Conservation (phyloP, 345 rosid species). For the Eucalyptus globulus region DNA sequence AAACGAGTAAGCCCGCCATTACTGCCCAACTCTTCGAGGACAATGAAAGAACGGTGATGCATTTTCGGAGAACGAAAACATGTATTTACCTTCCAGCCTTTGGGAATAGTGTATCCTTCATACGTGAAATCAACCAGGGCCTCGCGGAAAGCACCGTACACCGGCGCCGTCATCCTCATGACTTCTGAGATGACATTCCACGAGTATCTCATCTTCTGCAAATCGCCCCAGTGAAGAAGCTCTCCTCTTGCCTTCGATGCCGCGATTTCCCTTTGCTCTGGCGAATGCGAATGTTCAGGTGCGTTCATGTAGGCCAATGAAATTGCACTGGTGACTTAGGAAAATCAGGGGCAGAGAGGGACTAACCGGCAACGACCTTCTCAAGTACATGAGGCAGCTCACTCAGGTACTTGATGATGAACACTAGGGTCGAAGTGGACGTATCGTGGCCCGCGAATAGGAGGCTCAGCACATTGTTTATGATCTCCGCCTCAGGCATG, state of each 20-base stretch:
- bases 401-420: conserved; percentile 1
- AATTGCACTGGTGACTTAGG: not conserved
- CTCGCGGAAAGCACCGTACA: not conserved
- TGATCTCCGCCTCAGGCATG: conserved; percentile 5
- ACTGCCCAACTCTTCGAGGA: not conserved
- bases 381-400: conserved; percentile 5
- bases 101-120: conserved; percentile 25
- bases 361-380: conserved; percentile 1
- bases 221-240: not conserved
- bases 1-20: not conserved
- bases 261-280: not conserved
- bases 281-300: not conserved
- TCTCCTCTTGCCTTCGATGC: not conserved
- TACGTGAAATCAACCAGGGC: conserved; percentile 19
- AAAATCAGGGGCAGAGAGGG: not conserved
- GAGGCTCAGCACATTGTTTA: not conserved
- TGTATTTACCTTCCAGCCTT: conserved; percentile 29
- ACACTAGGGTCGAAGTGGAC: not conserved
- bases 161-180: not conserved
- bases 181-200: not conserved
- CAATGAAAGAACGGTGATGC: not conserved
- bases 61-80: not conserved
- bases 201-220: not conserved
- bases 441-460: conserved; percentile 10
- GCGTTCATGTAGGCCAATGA: not conserved